These are phyloP conservation scores for Tricholoma sp. DNA, from an alignment of 768 basidiomycete species.

Conservation along the genomic window DNA sequence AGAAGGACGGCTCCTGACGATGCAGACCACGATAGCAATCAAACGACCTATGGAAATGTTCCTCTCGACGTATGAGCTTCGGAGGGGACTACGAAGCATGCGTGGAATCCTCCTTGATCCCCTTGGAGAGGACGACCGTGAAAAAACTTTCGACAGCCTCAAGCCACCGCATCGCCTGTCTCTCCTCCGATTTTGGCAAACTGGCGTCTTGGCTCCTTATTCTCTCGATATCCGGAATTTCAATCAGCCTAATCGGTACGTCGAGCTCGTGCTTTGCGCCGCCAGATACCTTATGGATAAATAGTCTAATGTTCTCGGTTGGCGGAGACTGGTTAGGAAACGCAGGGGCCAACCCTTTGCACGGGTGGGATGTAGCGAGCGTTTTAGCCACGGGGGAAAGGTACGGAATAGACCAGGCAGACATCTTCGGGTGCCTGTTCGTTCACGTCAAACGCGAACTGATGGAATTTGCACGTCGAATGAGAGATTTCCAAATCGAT, in stretches of 20 bases:
- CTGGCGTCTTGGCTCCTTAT: slow-evolving; percentile 35
- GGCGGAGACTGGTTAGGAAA: slow-evolving; percentile 41
- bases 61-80: slow-evolving; percentile 22
- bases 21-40: slow-evolving; percentile 31
- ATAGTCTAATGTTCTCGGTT: slow-evolving; percentile 40
- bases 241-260: slow-evolving; percentile 35
- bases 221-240: slow-evolving; percentile 27
- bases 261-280: not conserved
- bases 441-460: slow-evolving; percentile 38
- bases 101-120: slow-evolving; percentile 29
- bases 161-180: slow-evolving; percentile 36
- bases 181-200: slow-evolving; percentile 30
- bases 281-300: not conserved
- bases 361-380: slow-evolving; percentile 43
- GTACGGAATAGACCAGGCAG: slow-evolving; percentile 26
- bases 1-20: slow-evolving; percentile 27
- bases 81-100: slow-evolving; percentile 23
- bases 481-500: slow-evolving; percentile 30
- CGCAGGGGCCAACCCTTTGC: slow-evolving; percentile 37
- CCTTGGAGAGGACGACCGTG: slow-evolving; percentile 33
- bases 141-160: slow-evolving; percentile 34
- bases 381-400: slow-evolving; percentile 33
- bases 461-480: slow-evolving; percentile 30
- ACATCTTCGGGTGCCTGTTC: slow-evolving; percentile 39
- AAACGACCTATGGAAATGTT: slow-evolving; percentile 36